These are phyloP conservation scores for Aspergillus flavus DNA, from an alignment of 2,329 filamentous ascomycete genomes.

Conservation along the genomic window DNA sequence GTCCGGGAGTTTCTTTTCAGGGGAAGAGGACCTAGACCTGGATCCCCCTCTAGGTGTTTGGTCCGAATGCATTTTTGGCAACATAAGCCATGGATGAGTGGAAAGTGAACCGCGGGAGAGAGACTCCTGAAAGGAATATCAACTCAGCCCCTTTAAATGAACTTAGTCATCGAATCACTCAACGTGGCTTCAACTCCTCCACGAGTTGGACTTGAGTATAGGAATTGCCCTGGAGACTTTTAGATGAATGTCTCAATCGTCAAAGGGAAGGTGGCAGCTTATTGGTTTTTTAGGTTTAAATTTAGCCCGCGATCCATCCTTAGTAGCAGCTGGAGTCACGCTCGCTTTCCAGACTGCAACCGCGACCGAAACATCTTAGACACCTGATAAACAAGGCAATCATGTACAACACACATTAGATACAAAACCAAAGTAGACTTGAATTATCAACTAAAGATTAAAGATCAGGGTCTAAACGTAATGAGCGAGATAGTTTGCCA, in stretches of 20 bases:
- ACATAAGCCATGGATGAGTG: neutral
- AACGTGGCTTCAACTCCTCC: constrained; percentile 1
- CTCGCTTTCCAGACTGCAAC: neutral
- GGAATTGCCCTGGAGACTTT: neutral
- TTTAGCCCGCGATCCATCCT: neutral
- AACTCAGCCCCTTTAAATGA: neutral
- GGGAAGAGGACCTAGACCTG: constrained; percentile 1
- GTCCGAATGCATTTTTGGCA: neutral
- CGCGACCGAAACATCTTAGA: neutral
- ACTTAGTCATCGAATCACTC: constrained; percentile 1
- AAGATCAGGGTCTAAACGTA: constrained; percentile 1
- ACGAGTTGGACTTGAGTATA: neutral
- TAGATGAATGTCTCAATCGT: neutral
- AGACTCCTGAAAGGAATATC: neutral
- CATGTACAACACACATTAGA: neutral
- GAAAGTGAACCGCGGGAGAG: neutral
- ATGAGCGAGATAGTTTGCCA: neutral
- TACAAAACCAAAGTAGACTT: neutral
- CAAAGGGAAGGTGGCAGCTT: constrained; percentile 26
- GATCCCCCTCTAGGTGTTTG: neutral
- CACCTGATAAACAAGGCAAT: neutral
- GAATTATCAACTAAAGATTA: neutral
- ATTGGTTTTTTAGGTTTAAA: neutral
- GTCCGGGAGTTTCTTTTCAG: neutral
- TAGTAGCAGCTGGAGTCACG: neutral